These are phyloP conservation scores for Benincasa hispida DNA, from an alignment of 306 rosid species.

Conservation along the genomic window DNA sequence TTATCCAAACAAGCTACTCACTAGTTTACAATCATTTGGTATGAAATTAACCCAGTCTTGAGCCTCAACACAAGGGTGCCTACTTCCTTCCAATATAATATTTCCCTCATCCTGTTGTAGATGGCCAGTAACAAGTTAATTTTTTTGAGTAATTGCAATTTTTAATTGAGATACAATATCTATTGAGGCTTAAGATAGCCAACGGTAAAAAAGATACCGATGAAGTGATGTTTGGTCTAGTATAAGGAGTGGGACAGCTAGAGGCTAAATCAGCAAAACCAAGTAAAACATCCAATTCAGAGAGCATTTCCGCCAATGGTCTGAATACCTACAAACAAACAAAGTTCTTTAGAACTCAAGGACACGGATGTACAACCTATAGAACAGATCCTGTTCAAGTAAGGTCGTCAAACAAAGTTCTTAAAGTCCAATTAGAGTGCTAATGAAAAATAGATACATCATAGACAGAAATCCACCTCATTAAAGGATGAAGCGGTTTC, in stretches of 20 bases:
- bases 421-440: constrained; percentile 14
- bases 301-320: constrained; percentile 60
- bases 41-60: constrained; percentile 98
- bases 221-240: constrained; percentile 68
- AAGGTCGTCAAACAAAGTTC: constrained; percentile 12
- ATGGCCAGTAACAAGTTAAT: constrained; percentile 7
- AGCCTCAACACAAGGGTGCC: constrained; percentile 99
- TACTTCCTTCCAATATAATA: constrained; percentile 75
- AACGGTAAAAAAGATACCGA: constrained; percentile 37
- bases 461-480: constrained; percentile 32
- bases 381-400: too few species aligned
- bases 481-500: constrained; percentile 62
- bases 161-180: background rate
- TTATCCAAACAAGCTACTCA: constrained; percentile 32
- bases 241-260: constrained; percentile 80
- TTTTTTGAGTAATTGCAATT: constrained; percentile 2
- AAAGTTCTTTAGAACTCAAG: constrained; percentile 19
- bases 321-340: constrained; percentile 56
- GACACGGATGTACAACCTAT: too few species aligned
- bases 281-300: constrained; percentile 79
- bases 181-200: background rate
- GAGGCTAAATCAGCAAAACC: constrained; percentile 96
- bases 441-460: constrained; percentile 3
- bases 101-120: constrained; percentile 65
- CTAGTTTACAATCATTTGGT: constrained; percentile 90